Evolutionary conservation across 805 yeast species (phyloP).

Genomic region (Candida awuae): DNA sequence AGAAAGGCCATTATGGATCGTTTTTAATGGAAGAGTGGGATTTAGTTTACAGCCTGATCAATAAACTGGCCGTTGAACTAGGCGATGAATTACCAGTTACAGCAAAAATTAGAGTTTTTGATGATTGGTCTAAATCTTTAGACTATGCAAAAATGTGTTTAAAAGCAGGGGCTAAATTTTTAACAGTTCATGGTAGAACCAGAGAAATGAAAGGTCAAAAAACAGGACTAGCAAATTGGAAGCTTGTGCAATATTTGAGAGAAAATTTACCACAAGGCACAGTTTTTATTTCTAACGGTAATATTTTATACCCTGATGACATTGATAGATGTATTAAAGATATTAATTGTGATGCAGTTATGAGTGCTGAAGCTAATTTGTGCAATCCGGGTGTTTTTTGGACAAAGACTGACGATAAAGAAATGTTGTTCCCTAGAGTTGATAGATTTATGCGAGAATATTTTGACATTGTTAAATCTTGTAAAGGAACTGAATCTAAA

Average conservation of each 20-base stretch:
- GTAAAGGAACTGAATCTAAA: slow-evolving; percentile 64
- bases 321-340: slow-evolving; percentile 56
- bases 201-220: slow-evolving; percentile 96
- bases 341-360: slow-evolving; percentile 78
- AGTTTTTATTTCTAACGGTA: slow-evolving; percentile 92
- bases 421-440: slow-evolving; percentile 77
- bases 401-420: slow-evolving; percentile 42
- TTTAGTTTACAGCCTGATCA: slow-evolving; percentile 61
- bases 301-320: slow-evolving; percentile 84
- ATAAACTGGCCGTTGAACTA: slow-evolving; percentile 63
- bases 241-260: slow-evolving; percentile 59
- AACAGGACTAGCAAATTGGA: slow-evolving; percentile 96
- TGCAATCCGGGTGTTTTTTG: slow-evolving; percentile 90
- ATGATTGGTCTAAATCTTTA: slow-evolving; percentile 73
- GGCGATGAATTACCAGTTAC: slow-evolving; percentile 70
- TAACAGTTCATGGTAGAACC: slow-evolving; percentile 92
- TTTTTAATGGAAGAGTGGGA: slow-evolving; percentile 97
- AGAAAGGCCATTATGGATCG: slow-evolving; percentile 90
- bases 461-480: slow-evolving; percentile 64
- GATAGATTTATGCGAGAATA: slow-evolving; percentile 80
- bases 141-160: slow-evolving; percentile 85
- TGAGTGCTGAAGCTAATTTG: slow-evolving; percentile 95
- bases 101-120: slow-evolving; percentile 87
- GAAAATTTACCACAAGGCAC: slow-evolving; percentile 73
- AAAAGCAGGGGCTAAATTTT: slow-evolving; percentile 89